These are phyloP conservation scores for Micractinium conductrix DNA, from an alignment of 139 green algal species.

Conservation along the genomic window DNA sequence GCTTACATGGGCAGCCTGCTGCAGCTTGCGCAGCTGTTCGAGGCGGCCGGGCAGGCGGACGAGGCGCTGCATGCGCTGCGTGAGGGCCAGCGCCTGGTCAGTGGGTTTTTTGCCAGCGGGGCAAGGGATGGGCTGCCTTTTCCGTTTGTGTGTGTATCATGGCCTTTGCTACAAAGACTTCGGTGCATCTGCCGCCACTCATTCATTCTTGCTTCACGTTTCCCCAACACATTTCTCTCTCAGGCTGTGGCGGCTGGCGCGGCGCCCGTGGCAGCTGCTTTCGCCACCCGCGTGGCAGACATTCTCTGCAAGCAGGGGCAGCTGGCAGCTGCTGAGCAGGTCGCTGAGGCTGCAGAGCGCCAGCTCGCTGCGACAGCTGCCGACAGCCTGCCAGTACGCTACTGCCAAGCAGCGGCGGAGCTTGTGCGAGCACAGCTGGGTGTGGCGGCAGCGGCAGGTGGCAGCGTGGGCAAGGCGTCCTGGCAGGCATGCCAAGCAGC, in stretches of 20 bases:
- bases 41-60: slow-evolving; percentile 51
- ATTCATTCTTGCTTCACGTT: too few relatives aligned
- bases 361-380: background rate
- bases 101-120: too few relatives aligned
- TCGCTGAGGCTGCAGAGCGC: background rate
- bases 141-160: too few relatives aligned
- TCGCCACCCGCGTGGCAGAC: slow-evolving; percentile 28
- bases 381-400: background rate
- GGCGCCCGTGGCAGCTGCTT: background rate
- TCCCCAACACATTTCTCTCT: too few relatives aligned
- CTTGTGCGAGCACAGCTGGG: background rate
- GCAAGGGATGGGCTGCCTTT: too few relatives aligned
- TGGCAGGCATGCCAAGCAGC: background rate
- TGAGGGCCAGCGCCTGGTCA: slow-evolving; percentile 54
- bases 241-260: slow-evolving; percentile 22
- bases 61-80: slow-evolving; percentile 57
- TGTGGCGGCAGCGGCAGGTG: background rate
- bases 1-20: slow-evolving; percentile 55
- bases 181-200: too few relatives aligned
- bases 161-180: background rate
- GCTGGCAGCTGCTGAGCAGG: background rate
- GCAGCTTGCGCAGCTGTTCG: slow-evolving; percentile 55
- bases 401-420: background rate
- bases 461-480: background rate
- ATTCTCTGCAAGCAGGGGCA: slow-evolving; percentile 29